Evolutionary conservation across 2,329 filamentous ascomycete genomes (phyloP), one percentile per base, ranked within the genome.

Genomic region (Incumbomyces lentus): DNA sequence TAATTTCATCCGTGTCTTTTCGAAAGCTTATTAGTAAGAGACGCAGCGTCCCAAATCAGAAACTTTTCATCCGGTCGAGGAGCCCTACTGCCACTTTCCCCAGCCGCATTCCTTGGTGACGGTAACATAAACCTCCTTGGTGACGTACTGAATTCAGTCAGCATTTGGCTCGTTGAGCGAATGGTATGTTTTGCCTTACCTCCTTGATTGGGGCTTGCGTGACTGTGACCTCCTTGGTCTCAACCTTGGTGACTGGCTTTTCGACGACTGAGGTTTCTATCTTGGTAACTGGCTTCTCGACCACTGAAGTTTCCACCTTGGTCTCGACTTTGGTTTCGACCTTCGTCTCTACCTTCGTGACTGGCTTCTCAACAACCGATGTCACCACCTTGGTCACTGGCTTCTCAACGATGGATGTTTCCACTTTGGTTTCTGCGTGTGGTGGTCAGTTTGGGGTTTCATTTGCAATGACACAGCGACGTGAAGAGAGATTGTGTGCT

Each of bases 161-260:
- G 22, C 22, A 26, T 26, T 26, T 4, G 22, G n/a, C n/a, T 8
- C 22, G 22, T 26, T 26, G 22, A 26, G 8, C 22, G 22, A 26
- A 26, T 19, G 36, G 18, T 6, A 5, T 13, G 4, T 3, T 12
- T 16, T 12, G 19, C 6, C 36, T 14, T 19, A 38, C 36, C 36
- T 38, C 36, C 38, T 40, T 40, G 17, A 40, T 18, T 29, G 38
- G 38, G 12, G 38, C 38, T 26, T 19, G 38, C 13, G 38, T 40
- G 38, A 40, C 30, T n/a, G 11, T 16, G 22, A 29, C 16, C 17
- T 6, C 18, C 38, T 40, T 40, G 18, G 22, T n/a, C 19, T 40
- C 38, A 26, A 26, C 30, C 38, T 40, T 40, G 38, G 38, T 35
- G 33, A 35, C 33, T 4, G 13, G 16, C 33, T 35, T 26, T 8